Evolutionary conservation across 331 rosid genomes (phyloP).

Genomic region (Arachis monticola): DNA sequence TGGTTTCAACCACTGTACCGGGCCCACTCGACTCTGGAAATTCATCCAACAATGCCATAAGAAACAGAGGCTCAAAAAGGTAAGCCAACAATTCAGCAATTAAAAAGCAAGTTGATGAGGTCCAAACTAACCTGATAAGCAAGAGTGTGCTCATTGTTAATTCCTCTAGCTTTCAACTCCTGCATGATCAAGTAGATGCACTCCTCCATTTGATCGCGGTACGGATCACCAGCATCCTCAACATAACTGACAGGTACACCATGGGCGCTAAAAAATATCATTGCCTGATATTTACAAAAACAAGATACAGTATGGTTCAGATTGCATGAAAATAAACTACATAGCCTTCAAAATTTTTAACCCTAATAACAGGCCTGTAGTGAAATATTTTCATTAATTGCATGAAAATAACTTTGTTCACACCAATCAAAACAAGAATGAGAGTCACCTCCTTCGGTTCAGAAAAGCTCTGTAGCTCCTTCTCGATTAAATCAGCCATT

Average conservation of each 20-base stretch:
- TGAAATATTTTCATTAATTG: background rate
- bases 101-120: constrained; percentile 27
- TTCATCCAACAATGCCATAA: constrained; percentile 36
- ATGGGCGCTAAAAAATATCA: constrained; percentile 97
- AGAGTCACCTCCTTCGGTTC: constrained; percentile 74
- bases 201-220: constrained; percentile 96
- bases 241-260: constrained; percentile 97
- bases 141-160: constrained; percentile 82
- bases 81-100: background rate
- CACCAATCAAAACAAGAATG: constrained; percentile 31
- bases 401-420: constrained; percentile 31
- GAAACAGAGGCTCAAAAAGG: constrained; percentile 18
- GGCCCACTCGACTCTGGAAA: constrained; percentile 98
- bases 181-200: constrained; percentile 89
- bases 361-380: background rate
- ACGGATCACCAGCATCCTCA: constrained; percentile 96
- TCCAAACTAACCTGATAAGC: constrained; percentile 83
- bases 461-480: constrained; percentile 69
- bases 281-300: constrained; percentile 54
- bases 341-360: constrained; percentile 18
- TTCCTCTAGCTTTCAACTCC: constrained; percentile 92
- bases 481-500: constrained; percentile 90
- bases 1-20: constrained; percentile 97
- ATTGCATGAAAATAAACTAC: constrained; percentile 22
- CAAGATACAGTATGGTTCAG: constrained; percentile 26